phyloP scores from a whole-genome alignment of 177 flowering plant genomes.

The Tripterygium wilfordii region DNA sequence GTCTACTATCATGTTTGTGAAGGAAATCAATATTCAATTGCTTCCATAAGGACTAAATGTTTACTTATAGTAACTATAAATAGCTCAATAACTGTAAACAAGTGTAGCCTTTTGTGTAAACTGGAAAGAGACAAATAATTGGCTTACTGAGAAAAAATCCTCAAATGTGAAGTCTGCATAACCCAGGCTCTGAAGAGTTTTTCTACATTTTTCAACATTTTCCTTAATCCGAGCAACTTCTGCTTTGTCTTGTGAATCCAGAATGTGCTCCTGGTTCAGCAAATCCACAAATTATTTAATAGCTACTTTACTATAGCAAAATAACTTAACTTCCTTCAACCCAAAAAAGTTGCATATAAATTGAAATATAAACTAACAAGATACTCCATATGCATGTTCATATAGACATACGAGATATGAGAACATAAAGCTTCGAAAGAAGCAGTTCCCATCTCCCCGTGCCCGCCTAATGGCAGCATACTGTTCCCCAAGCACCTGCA shows the following conservation, averaged over 20 bases:
- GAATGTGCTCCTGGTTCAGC: constrained; percentile 69
- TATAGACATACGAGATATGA: constrained; percentile 85
- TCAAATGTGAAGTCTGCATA: constrained; percentile 92
- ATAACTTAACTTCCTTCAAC: too few relatives aligned
- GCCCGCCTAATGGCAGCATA: constrained; percentile 83
- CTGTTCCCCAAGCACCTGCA: constrained; percentile 60
- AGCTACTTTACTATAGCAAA: too few relatives aligned
- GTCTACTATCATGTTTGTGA: too few relatives aligned
- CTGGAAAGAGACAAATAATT: neutral
- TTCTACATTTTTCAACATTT: constrained; percentile 78
- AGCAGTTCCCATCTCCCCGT: constrained; percentile 97
- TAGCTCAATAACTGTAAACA: too few relatives aligned
- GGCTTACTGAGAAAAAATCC: constrained; percentile 76
- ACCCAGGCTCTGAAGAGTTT: constrained; percentile 77
- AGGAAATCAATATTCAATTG: too few relatives aligned
- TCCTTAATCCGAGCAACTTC: constrained; percentile 76
- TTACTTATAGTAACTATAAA: too few relatives aligned
- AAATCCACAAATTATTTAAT: constrained; percentile 17
- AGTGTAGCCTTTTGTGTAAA: too few relatives aligned
- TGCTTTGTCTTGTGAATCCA: constrained; percentile 68
- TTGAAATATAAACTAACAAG: too few relatives aligned
- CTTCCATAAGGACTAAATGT: too few relatives aligned
- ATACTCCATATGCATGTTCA: too few relatives aligned
- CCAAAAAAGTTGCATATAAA: too few relatives aligned
- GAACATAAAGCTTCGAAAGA: constrained; percentile 94